Evolutionary conservation across 345 rosid species (phyloP).

Genomic region (Streptanthus diversifolius): DNA sequence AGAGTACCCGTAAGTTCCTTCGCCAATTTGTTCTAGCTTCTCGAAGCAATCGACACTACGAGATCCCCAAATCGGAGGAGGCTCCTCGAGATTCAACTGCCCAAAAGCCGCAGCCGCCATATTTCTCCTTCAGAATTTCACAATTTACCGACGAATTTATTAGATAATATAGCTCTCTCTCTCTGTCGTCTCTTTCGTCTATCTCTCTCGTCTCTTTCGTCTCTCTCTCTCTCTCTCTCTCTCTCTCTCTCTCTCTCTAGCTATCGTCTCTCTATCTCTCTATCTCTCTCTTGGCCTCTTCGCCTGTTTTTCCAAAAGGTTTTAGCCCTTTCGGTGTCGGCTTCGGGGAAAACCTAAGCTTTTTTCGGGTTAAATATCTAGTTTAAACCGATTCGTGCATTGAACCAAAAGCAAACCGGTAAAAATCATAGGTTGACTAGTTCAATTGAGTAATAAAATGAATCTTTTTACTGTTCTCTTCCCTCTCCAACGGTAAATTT

Average conservation of each 20-base stretch:
- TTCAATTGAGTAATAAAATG: no score
- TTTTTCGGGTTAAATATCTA: neutral
- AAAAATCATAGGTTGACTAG: no score
- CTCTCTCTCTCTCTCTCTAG: neutral
- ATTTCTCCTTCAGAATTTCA: neutral
- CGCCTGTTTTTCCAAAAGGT: slow-evolving; percentile 4
- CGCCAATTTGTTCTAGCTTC: slow-evolving; percentile 80
- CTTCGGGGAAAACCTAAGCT: slow-evolving; percentile 19
- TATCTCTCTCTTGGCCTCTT: neutral
- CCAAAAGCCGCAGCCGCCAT: slow-evolving; percentile 63
- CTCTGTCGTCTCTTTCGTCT: no score
- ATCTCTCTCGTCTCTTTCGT: no score
- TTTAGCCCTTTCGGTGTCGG: slow-evolving; percentile 14
- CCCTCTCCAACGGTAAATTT: no score
- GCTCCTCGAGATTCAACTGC: slow-evolving; percentile 62
- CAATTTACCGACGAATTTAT: neutral
- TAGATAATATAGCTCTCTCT: no score
- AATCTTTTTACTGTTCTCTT: no score
- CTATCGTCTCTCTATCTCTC: no score
- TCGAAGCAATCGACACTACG: slow-evolving; percentile 83
- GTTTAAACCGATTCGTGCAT: neutral
- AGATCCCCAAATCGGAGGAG: slow-evolving; percentile 70
- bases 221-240: neutral
- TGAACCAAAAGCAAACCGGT: neutral
- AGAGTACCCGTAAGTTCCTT: slow-evolving; percentile 76